Evolutionary conservation across 352 stramenopile genomes (phyloP), one percentile per base, ranked within the genome.

Genomic region (Phytopythium litorale): DNA sequence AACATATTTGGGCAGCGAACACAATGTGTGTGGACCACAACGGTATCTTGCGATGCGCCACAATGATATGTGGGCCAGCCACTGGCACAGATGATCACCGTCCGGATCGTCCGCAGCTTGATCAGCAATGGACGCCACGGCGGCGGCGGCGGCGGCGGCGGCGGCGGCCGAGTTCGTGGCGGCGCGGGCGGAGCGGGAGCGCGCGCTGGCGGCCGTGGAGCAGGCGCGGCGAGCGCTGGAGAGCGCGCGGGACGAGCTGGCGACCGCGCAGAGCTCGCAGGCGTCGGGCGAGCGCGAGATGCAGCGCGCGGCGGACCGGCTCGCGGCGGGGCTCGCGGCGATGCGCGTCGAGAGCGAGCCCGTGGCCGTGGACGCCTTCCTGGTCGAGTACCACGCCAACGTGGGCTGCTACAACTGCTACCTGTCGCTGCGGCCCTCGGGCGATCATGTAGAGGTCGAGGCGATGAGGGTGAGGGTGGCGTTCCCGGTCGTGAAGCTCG

Each of bases 341-440:
- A 57, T 84, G n/a, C 63, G 74, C 8, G 32, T 70, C 5, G 53
- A 62, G 52, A 28, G 54, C 55, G 13, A 30, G 5, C 21, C 15
- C 56, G 25, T 58, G 9, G 25, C 9, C n/a, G 69, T 82, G 30
- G 56, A 38, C 2, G 48, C 71, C 37, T 84, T 64, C 30, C 23
- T 91, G 33, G 70, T 92, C 21, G 85, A 94, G 66, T 92, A 88
- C 30, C 80, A 94, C 33, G 78, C 75, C 32, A 92, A 94, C 56
- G 92, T 94, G 43, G 83, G 81, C 38, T 91, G 83, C 60, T 94
- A 94, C 51, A 78, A 91, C 60, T 89, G 79, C 58, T 91, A 88
- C 60, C 48, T 94, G 45, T 67, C 30, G n/a, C 8, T 21, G 19
- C 1, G 43, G n/a, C n/a, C n/a, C n/a, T n/a, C n/a, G n/a, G n/a